Base-by-base conservation (phyloP, 768 basidiomycete species). In the Baorangia bicolor region DNA sequence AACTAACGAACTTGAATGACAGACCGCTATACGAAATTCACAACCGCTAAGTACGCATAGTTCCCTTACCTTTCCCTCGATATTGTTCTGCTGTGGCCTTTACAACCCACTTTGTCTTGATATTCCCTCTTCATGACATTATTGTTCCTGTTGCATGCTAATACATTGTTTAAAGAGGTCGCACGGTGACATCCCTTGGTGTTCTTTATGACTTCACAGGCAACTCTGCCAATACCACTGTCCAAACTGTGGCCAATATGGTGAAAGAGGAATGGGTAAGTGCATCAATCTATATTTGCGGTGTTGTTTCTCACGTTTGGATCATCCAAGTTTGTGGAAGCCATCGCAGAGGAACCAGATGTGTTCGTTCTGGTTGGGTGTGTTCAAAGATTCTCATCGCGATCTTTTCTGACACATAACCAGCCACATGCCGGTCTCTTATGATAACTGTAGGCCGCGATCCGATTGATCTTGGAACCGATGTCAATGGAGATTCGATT, bases 361-460 rank as follows among this genome's bases (percentile, higher is more conserved):
- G 76, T 92, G 57, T 96, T 95, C 75, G 65, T 91, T 51, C 79
- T 92, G 50, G 80, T 79, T 52, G 85, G 87, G 87, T 85, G 48
- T 30, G 79, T 63, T 50, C 51, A 37, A 53, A 48, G 1, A 6
- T 12, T 20, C 16, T 31, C 37, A 10, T 48, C 40, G 4, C 2
- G 42, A 21, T 28, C 45, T 10, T 39, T 3, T 23, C 43, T 58
- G 40, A 64, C 23, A 33, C 2, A 20, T n/a, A 10, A 20, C 31
- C 44, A 91, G 88, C 16, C 93, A 96, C 69, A 94, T 95, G 92
- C 90, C 90, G 3, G 81, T 92, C 5, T 69, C 80, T 12, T 70
- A 78, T 41, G 85, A 91, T 62, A 82, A 87, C 56, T 90, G 89
- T 84, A 55, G 28, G 81, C 57, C 10, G 30, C 40, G 16, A 38